phyloP scores from a whole-genome alignment of 495 filamentous ascomycete species.

The Saxophila tyrrhenica region DNA sequence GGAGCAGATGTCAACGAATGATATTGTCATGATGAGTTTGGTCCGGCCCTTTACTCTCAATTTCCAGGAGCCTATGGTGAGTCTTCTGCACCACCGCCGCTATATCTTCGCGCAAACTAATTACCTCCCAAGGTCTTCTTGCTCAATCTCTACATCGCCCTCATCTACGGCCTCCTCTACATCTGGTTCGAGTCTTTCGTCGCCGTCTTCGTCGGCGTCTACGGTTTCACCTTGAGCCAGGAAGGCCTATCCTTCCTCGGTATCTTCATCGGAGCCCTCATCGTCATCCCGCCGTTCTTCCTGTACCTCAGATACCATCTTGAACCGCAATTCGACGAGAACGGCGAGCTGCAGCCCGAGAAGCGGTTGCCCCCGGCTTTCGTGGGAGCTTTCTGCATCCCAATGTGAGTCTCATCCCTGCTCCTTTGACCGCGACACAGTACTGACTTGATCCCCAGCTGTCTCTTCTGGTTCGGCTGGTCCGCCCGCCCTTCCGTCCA shows the following conservation, averaged over 20 bases:
- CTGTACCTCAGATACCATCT: slow-evolving; percentile 33
- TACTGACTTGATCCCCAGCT: slow-evolving; percentile 13
- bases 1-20: slow-evolving; percentile 29
- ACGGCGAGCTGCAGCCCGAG: slow-evolving; percentile 35
- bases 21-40: slow-evolving; percentile 30
- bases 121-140: slow-evolving; percentile 28
- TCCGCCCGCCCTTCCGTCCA: slow-evolving; percentile 31
- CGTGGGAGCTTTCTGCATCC: slow-evolving; percentile 35
- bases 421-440: neutral
- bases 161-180: slow-evolving; percentile 45
- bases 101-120: no score
- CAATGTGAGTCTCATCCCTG: slow-evolving; percentile 23
- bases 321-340: slow-evolving; percentile 32
- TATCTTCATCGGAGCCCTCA: slow-evolving; percentile 34
- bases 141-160: slow-evolving; percentile 42
- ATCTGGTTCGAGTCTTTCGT: slow-evolving; percentile 50
- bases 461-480: slow-evolving; percentile 43
- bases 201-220: slow-evolving; percentile 39
- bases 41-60: slow-evolving; percentile 33
- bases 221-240: slow-evolving; percentile 37
- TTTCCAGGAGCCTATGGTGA: slow-evolving; percentile 37
- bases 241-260: slow-evolving; percentile 42
- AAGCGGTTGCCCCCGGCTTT: slow-evolving; percentile 34
- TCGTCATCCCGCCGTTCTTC: slow-evolving; percentile 38
- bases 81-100: no score